Conservation (phyloP, 2,329 filamentous ascomycete genomes). For the Davidsoniella virescens region DNA sequence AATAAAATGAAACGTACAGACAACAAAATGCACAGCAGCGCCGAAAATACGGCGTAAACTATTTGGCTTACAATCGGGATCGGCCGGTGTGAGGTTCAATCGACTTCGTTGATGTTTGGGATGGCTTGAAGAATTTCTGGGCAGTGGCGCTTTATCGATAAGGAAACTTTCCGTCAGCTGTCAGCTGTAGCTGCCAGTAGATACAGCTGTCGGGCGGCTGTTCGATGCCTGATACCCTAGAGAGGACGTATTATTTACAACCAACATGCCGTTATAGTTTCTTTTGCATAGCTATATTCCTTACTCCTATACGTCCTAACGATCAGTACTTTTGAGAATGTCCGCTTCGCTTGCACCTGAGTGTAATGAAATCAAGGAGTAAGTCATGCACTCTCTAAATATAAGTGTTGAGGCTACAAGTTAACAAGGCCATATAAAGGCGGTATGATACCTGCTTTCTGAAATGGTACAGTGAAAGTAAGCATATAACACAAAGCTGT, state of each 20-base stretch:
- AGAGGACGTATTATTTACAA: not conserved
- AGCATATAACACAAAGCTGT: constrained; percentile 19
- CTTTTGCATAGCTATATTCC: not conserved
- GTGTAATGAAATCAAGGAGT: constrained; percentile 95
- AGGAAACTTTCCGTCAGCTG: constrained; percentile 1
- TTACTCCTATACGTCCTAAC: not conserved
- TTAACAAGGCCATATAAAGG: constrained; percentile 28
- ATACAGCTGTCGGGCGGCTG: not conserved
- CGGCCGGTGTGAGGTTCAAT: not conserved
- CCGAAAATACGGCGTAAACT: not conserved
- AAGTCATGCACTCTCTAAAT: constrained; percentile 19
- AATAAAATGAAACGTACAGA: not conserved
- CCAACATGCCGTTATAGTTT: not conserved
- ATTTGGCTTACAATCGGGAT: not conserved
- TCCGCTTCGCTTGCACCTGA: constrained; percentile 88
- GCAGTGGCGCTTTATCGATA: constrained; percentile 12
- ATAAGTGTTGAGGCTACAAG: not conserved
- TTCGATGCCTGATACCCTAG: not conserved
- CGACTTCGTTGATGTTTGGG: not conserved
- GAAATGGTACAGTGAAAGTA: constrained; percentile 99
- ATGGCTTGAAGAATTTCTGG: constrained; percentile 10
- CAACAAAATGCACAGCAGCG: not conserved
- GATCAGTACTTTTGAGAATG: constrained; percentile 36
- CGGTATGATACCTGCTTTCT: constrained; percentile 95
- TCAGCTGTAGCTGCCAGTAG: not conserved